A percentile compares a stretch with the other conserved stretches of the same genome.
phyloP scores from a whole-genome alignment of 1,139 yeast genomes.

The Fermentozyma sake region DNA sequence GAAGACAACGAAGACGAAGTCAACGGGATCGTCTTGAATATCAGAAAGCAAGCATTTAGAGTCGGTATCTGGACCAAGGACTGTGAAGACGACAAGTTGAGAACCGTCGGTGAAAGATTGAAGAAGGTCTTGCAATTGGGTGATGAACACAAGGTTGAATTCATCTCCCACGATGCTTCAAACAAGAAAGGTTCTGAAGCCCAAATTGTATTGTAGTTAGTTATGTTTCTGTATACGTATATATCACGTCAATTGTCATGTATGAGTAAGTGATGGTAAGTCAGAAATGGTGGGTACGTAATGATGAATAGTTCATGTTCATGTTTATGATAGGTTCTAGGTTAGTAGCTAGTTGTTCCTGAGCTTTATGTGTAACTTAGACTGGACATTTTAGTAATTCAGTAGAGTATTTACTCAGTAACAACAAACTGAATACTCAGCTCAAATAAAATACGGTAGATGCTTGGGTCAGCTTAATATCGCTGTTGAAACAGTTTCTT shows the following conservation, averaged over 20 bases:
- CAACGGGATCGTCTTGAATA: conserved; percentile 89
- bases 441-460: too few relatives aligned
- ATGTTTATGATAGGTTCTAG: too few relatives aligned
- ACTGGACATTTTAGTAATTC: too few relatives aligned
- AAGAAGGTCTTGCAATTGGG: conserved; percentile 71
- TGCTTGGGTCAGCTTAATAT: too few relatives aligned
- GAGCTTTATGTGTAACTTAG: too few relatives aligned
- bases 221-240: conserved; percentile 14
- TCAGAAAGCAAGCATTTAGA: conserved; percentile 78
- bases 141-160: conserved; percentile 71
- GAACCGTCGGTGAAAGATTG: conserved; percentile 77
- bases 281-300: too few relatives aligned
- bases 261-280: too few relatives aligned
- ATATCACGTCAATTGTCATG: conserved; percentile 12
- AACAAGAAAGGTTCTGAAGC: conserved; percentile 42
- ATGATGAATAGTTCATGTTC: too few relatives aligned
- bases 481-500: too few relatives aligned
- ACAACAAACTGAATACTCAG: too few relatives aligned
- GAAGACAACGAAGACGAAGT: conserved; percentile 88
- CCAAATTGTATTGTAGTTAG: conserved; percentile 30
- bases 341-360: too few relatives aligned
- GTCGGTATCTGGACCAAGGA: conserved; percentile 93
- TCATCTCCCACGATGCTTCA: conserved; percentile 59
- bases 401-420: too few relatives aligned
- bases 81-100: conserved; percentile 59